phyloP scores from a whole-genome alignment of 2,329 filamentous ascomycete genomes.

The Calonectria leucothoes region DNA sequence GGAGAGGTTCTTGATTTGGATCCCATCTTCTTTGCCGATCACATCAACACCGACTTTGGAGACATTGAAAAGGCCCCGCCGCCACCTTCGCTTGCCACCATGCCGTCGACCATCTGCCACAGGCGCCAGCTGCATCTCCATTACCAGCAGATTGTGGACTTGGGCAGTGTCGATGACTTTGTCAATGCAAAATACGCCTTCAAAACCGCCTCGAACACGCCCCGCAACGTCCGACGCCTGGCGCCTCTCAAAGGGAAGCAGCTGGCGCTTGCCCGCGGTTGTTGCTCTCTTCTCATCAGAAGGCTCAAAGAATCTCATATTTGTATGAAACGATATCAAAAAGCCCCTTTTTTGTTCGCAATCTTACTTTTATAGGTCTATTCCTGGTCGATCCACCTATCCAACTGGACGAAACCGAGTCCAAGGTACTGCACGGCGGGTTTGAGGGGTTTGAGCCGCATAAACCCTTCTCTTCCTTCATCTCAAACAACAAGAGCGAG shows the following conservation, averaged over 20 bases:
- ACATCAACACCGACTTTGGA: constrained; percentile 28
- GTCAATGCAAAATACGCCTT: neutral
- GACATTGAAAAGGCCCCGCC: constrained; percentile 30
- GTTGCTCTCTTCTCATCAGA: constrained; percentile 17
- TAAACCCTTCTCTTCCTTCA: constrained; percentile 8
- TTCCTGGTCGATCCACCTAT: constrained; percentile 13
- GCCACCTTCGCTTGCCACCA: constrained; percentile 29
- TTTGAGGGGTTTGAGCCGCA: constrained; percentile 10
- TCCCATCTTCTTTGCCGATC: constrained; percentile 33
- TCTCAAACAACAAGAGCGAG: neutral
- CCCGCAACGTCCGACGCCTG: constrained; percentile 14
- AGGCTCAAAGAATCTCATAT: neutral
- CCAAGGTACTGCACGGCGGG: neutral
- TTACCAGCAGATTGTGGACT: constrained; percentile 30
- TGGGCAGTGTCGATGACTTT: constrained; percentile 18
- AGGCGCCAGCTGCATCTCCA: constrained; percentile 30
- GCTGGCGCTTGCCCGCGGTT: constrained; percentile 2
- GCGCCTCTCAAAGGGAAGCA: neutral
- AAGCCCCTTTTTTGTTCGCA: neutral
- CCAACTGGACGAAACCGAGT: neutral
- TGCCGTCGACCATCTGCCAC: constrained; percentile 25
- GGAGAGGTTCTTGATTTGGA: constrained; percentile 29
- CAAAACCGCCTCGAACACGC: constrained; percentile 8
- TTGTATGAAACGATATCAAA: neutral
- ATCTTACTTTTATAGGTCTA: neutral